Evolutionary conservation across 208 protist genomes (phyloP), one percentile per base, ranked within the genome.

Genomic region (Blastocrithidia nonstop): DNA sequence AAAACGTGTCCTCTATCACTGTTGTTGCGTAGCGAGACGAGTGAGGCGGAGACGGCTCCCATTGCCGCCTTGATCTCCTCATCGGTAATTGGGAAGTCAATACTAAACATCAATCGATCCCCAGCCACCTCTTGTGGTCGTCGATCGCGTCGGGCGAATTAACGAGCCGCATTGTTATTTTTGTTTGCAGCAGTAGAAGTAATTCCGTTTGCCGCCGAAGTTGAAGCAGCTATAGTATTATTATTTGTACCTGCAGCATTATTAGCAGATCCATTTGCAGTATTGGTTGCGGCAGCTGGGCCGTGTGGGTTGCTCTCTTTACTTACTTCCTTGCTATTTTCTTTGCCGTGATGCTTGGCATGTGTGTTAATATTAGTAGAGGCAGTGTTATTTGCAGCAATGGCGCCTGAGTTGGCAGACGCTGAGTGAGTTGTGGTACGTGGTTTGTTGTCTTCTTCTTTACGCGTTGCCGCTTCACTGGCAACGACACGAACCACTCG

Each of bases 91-190:
- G 42, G 13, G 33, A 59, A 51, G 23, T 66, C 63, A 44, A 71
- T 82, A 53, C 70, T 87, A 70, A 91, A 87, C 73, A 91, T 84
- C 40, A 87, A 61, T 41, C 76, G 75, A 49, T 87, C 77, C 29
- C 76, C 82, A 27, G 80, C 56, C 22, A 73, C 33, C 33, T 60
- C 66, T 20, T 33, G 54, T 7, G 29, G 46, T 57, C 71, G 44
- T 48, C 59, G 47, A 51, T 77, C 66, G 33, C 44, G 66, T 29
- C 35, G 67, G 39, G 58, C n/a, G n/a, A n/a, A n/a, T n/a, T n/a
- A n/a, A n/a, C n/a, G n/a, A n/a, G n/a, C 17, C 19, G 55, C 55
- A 26, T 16, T 9, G 22, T 33, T 43, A 6, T 35, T 41, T 0
- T 26, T 36, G 24, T n/a, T n/a, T n/a, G n/a, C n/a, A n/a, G n/a